Percentiles rank a stretch among this genome's conserved stretches.
phyloP scores from a whole-genome alignment of 176 grass and related monocot species.

The Ananas comosus region DNA sequence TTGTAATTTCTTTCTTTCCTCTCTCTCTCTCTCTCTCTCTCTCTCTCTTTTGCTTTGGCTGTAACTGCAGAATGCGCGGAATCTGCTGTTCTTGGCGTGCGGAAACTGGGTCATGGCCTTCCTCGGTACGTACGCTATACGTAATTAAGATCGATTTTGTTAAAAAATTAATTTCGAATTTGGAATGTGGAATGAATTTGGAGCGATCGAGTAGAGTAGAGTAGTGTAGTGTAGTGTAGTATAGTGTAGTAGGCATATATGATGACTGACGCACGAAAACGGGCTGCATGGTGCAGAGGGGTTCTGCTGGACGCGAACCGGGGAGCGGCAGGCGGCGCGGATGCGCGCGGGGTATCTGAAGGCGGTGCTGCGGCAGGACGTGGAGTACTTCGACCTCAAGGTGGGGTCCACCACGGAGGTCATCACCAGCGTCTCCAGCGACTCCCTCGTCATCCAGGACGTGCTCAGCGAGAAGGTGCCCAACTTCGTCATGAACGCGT shows the following conservation, averaged over 20 bases:
- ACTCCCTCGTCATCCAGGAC: slow-evolving; percentile 27
- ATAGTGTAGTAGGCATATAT: too few species aligned
- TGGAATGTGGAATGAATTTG: too few species aligned
- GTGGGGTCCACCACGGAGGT: slow-evolving; percentile 14
- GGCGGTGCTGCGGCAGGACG: slow-evolving; percentile 25
- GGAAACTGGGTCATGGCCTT: slow-evolving; percentile 65
- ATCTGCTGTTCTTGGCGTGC: slow-evolving; percentile 65
- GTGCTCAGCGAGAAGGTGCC: slow-evolving; percentile 28
- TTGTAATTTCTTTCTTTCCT: too few species aligned
- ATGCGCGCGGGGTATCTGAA: slow-evolving; percentile 20
- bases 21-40: too few species aligned
- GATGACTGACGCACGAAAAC: too few species aligned
- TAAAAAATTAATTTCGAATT: too few species aligned
- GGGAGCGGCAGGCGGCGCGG: slow-evolving; percentile 19
- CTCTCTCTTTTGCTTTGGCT: too few species aligned
- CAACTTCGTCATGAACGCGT: slow-evolving; percentile 9
- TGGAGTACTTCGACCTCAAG: slow-evolving; percentile 22
- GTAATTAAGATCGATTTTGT: too few species aligned
- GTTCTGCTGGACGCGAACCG: slow-evolving; percentile 80
- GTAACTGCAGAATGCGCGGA: slow-evolving; percentile 43
- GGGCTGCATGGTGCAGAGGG: too few species aligned
- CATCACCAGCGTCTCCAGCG: slow-evolving; percentile 24
- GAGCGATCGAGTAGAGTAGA: too few species aligned
- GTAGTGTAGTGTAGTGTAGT: too few species aligned
- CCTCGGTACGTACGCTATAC: slow-evolving; percentile 56